Conservation (phyloP, 768 basidiomycete species). For the Amyloporia xantha region DNA sequence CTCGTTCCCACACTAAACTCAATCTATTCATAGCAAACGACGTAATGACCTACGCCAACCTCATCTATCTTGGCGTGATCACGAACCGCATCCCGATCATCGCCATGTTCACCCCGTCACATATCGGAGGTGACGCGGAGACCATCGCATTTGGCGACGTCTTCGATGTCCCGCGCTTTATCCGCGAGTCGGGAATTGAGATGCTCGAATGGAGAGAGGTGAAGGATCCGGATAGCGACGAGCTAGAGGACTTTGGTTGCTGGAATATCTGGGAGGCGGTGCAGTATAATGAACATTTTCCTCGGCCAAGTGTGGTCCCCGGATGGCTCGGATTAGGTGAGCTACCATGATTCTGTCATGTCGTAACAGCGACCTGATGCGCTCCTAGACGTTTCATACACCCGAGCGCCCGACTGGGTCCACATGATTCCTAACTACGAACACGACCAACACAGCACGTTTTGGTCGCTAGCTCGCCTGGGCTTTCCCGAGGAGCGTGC, state of each 20-base stretch:
- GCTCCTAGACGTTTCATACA: conserved; percentile 32
- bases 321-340: conserved; percentile 25
- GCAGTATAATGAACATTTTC: conserved; percentile 20
- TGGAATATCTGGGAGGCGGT: conserved; percentile 37
- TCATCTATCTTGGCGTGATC: conserved; percentile 34
- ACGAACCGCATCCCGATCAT: conserved; percentile 35
- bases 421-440: conserved; percentile 26
- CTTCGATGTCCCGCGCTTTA: conserved; percentile 35
- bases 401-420: conserved; percentile 26
- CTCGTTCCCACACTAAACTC: too few species aligned
- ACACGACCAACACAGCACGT: conserved; percentile 27
- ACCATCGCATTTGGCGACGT: conserved; percentile 33
- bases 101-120: conserved; percentile 34
- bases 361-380: too few species aligned
- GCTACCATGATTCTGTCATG: neutral
- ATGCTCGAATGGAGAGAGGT: conserved; percentile 39
- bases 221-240: conserved; percentile 27
- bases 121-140: conserved; percentile 29
- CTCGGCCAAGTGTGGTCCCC: conserved; percentile 23
- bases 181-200: conserved; percentile 27
- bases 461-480: conserved; percentile 27
- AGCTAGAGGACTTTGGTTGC: conserved; percentile 33
- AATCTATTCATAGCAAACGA: conserved; percentile 56
- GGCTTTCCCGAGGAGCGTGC: conserved; percentile 27
- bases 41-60: conserved; percentile 54